Evolutionary conservation across 305 asterid species (phyloP), one percentile per base, ranked within the genome.

Genomic region (Lippia alba): DNA sequence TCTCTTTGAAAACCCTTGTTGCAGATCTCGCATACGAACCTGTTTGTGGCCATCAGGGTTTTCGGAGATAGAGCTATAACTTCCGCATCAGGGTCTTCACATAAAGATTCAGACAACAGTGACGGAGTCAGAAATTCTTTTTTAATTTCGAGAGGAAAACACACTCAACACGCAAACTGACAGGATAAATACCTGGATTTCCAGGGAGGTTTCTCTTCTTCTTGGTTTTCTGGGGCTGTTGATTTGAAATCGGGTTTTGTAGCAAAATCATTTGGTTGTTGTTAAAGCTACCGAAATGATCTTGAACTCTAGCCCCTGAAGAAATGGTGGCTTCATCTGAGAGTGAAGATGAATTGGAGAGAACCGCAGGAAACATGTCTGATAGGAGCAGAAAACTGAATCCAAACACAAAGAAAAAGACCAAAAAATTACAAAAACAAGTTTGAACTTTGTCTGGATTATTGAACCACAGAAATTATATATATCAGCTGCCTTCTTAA

Each of bases 131-230:
- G 49, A 44, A 44, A 44, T 0, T 0, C 10, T 44, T 0, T 44
- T 44, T 44, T 2, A 44, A 44, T 44, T 44, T 8, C 10, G 49
- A 44, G 30, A 24, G 30, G 2, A 24, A 24, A 24, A 24, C 30
- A 24, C 30, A 24, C 30, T 24, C 30, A 24, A 24, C 30, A 24
- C 30, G 30, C 30, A 24, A 24, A 24, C 30, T 24, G 30, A 24
- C 30, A 24, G 30, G 30, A 44, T 8, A 44, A 44, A 6, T 44
- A 87, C 96, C 96, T 51, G 96, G 96, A 78, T 87, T 87, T 56
- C 94, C 96, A 0, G 96, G 89, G 72, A 81, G 87, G 59, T 76
- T 87, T 70, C 96, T 81, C 70, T 87, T 89, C 79, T 82, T 89
- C 87, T 81, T 85, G 80, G 75, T 72, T 60, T 76, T 84, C 19